Evolutionary conservation across 2,329 filamentous ascomycete genomes (phyloP).

Genomic region (Colletotrichum sp.): DNA sequence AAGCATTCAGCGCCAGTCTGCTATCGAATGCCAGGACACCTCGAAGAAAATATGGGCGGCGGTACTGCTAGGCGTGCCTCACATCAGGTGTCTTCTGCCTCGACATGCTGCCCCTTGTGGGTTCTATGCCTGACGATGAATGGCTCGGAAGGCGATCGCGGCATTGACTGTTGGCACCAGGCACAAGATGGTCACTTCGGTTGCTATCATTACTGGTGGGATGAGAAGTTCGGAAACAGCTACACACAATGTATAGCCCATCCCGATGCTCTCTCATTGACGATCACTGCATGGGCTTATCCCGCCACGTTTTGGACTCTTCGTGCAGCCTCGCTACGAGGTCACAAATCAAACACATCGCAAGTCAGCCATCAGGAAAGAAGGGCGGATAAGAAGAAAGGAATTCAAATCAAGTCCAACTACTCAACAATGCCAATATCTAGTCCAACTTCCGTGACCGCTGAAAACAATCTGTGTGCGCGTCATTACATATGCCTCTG

Average conservation of each 20-base stretch:
- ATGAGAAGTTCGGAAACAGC: background rate
- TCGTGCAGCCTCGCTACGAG: fast-evolving
- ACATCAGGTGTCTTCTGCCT: background rate
- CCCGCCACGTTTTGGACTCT: background rate
- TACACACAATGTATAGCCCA: background rate
- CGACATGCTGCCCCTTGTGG: background rate
- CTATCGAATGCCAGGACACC: background rate
- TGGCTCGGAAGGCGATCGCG: background rate
- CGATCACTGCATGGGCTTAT: background rate
- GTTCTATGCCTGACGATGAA: background rate
- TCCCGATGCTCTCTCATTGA: background rate
- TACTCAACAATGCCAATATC: background rate
- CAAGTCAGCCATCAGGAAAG: background rate
- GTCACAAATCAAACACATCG: background rate
- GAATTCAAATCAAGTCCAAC: background rate
- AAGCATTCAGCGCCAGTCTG: background rate
- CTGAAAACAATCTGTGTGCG: background rate
- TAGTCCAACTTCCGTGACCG: background rate
- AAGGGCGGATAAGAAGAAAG: fast-evolving
- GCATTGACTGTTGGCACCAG: background rate
- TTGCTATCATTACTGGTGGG: background rate
- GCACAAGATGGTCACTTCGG: background rate
- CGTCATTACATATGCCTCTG: background rate
- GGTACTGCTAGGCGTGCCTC: background rate
- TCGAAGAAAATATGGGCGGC: background rate